Percentiles rank a stretch among this genome's conserved stretches.
Conservation (phyloP, 768 basidiomycete genomes). For the Rubroboletus satanas region DNA sequence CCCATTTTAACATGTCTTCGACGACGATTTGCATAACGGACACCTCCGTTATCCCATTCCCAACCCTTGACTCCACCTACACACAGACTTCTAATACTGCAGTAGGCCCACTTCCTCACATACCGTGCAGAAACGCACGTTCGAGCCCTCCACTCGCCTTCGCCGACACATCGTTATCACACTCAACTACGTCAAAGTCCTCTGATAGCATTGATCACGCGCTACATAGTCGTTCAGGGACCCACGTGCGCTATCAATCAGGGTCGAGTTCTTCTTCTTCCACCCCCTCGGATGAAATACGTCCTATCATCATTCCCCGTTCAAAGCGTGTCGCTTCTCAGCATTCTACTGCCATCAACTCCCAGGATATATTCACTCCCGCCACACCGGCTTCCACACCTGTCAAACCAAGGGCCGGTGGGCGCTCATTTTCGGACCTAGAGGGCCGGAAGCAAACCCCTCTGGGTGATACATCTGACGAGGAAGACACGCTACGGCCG, state of each 20-base stretch:
- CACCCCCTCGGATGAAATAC: conserved; percentile 33
- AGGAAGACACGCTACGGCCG: conserved; percentile 22
- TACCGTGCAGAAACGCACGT: conserved; percentile 48
- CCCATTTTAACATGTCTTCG: conserved; percentile 14
- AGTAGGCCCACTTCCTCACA: conserved; percentile 55
- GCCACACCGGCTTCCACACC: conserved; percentile 41
- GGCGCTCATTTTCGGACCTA: conserved; percentile 13
- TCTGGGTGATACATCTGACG: conserved; percentile 30
- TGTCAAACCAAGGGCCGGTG: conserved; percentile 16
- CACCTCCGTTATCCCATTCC: conserved; percentile 28
- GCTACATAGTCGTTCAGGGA: neutral
- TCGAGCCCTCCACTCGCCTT: conserved; percentile 5
- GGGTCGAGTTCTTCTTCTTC: conserved; percentile 37
- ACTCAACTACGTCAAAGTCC: neutral
- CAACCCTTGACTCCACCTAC: conserved; percentile 20
- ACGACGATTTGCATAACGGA: conserved; percentile 25
- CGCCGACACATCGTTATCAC: conserved; percentile 16
- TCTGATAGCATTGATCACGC: conserved; percentile 8
- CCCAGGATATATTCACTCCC: conserved; percentile 34
- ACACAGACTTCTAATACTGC: conserved; percentile 49
- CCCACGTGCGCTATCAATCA: conserved; percentile 22
- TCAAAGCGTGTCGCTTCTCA: conserved; percentile 36
- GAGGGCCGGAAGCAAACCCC: conserved; percentile 11
- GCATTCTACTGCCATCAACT: conserved; percentile 19
- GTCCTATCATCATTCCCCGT: conserved; percentile 36